Conservation (phyloP, 1,139 yeast genomes). For the Magnusiomyces magnusii region DNA sequence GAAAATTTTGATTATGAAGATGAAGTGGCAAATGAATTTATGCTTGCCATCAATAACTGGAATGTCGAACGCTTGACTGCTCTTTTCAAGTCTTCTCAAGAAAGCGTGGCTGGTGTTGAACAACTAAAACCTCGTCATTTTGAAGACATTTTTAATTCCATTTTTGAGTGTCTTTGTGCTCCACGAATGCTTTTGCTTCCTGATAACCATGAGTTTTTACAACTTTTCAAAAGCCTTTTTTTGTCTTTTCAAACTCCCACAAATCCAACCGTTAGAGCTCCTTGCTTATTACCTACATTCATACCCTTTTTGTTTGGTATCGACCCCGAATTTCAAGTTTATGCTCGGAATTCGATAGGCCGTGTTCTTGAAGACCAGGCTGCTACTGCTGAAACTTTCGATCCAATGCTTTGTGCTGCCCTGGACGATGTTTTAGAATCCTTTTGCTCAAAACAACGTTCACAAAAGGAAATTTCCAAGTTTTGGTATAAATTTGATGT, state of each 20-base stretch:
- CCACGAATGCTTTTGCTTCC: constrained; percentile 19
- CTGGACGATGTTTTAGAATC: constrained; percentile 15
- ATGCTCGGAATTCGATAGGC: constrained; percentile 25
- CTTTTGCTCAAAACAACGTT: constrained; percentile 6
- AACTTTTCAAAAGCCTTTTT: constrained; percentile 22
- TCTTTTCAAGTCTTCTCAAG: constrained; percentile 16
- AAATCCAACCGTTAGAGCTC: constrained; percentile 22
- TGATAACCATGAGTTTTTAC: constrained; percentile 12
- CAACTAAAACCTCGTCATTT: constrained; percentile 17
- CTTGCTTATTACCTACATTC: constrained; percentile 29
- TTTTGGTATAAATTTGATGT: constrained; percentile 12
- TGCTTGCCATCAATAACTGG: constrained; percentile 19
- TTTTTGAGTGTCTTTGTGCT: constrained; percentile 26
- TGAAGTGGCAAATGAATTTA: constrained; percentile 20
- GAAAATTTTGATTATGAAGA: constrained; percentile 17
- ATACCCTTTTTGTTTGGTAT: constrained; percentile 26
- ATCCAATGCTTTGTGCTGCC: constrained; percentile 17
- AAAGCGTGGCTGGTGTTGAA: constrained; percentile 10
- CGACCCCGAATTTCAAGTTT: constrained; percentile 22
- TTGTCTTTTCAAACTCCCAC: constrained; percentile 24
- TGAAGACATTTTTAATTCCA: constrained; percentile 18
- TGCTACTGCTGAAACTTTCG: constrained; percentile 16
- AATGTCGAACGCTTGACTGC: constrained; percentile 20
- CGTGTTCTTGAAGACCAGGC: constrained; percentile 12
- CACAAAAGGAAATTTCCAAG: constrained; percentile 6